Evolutionary conservation across 352 stramenopile species (phyloP), one percentile per base, ranked within the genome.

Genomic region (Halophytophthora batemanensis): DNA sequence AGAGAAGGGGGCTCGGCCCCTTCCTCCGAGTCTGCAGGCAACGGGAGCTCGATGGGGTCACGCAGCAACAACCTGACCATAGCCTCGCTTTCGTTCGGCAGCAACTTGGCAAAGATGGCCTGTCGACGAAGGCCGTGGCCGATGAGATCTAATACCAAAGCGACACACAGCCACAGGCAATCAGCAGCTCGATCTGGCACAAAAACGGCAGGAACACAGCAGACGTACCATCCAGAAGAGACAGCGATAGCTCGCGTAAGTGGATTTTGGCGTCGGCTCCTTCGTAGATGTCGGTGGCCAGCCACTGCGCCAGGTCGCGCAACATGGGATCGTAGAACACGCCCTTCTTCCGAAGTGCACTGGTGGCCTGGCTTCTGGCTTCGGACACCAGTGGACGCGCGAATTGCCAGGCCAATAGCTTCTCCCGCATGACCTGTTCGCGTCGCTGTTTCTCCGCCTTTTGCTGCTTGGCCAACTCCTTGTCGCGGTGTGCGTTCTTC

Each of bases 261-360:
- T 54, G 62, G 23, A 83, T 51, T 14, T 69, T 82, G n/a, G 56
- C 56, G 31, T 86, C 66, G 0, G 66, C 73, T 10, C 49, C 61
- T 38, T 59, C 38, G 34, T 78, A 85, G 12, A 88, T 50, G 18
- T 82, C 68, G 1, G 36, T 39, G 0, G 52, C 35, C 7, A 88
- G 61, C 77, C 74, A 86, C 37, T 66, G 51, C 0, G 51, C 34
- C 2, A 91, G 51, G 12, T 83, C 69, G 21, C 67, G 73, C 11
- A 79, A 66, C 31, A 83, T 52, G 4, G 77, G 76, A 28, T 90
- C 69, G 56, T 88, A 88, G 40, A 86, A 91, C 4, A 90, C 74
- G 25, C 78, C 78, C 19, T 76, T 67, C 21, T 61, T 49, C 45
- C 73, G 44, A 10, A 91, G 50, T 18, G 52, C 64, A 0, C 23